phyloP scores from a whole-genome alignment of 2,329 filamentous ascomycete species.

The Colletotrichum tropicale region DNA sequence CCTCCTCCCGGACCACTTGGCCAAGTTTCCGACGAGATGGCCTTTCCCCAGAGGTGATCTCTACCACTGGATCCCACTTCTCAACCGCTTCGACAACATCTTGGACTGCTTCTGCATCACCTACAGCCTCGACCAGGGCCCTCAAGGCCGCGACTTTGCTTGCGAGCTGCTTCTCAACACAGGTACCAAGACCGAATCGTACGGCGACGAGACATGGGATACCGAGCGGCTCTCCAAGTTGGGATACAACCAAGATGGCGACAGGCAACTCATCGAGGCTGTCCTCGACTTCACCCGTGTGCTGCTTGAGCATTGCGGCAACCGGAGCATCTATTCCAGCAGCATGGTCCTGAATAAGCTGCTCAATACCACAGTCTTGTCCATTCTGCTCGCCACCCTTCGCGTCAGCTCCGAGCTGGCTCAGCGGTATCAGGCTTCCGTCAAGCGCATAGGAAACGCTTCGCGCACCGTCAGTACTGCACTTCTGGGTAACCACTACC shows the following conservation, averaged over 20 bases:
- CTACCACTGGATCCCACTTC: constrained; percentile 95
- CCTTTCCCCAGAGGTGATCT: constrained; percentile 94
- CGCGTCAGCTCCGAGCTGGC: constrained; percentile 85
- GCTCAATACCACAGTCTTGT: constrained; percentile 83
- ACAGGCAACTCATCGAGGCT: constrained; percentile 78
- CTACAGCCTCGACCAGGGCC: constrained; percentile 81
- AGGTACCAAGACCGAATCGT: constrained; percentile 54
- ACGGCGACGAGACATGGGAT: constrained; percentile 54
- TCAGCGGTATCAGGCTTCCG: constrained; percentile 88
- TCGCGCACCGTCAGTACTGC: constrained; percentile 71
- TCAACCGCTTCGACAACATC: constrained; percentile 92
- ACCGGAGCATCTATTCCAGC: constrained; percentile 94
- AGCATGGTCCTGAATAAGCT: constrained; percentile 88
- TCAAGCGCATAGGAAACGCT: constrained; percentile 74
- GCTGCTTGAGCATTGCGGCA: constrained; percentile 93
- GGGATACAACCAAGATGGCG: constrained; percentile 76
- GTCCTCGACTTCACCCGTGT: constrained; percentile 86
- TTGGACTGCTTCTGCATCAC: constrained; percentile 80
- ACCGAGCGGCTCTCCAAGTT: constrained; percentile 55
- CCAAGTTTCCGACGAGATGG: constrained; percentile 86
- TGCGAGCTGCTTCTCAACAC: constrained; percentile 67
- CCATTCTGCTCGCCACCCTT: constrained; percentile 78
- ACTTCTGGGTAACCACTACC: constrained; percentile 84
- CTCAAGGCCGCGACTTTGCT: constrained; percentile 79
- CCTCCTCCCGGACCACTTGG: constrained; percentile 77